Base-by-base conservation (phyloP, 2,329 filamentous ascomycete genomes). In the Botryotinia narcissicola region DNA sequence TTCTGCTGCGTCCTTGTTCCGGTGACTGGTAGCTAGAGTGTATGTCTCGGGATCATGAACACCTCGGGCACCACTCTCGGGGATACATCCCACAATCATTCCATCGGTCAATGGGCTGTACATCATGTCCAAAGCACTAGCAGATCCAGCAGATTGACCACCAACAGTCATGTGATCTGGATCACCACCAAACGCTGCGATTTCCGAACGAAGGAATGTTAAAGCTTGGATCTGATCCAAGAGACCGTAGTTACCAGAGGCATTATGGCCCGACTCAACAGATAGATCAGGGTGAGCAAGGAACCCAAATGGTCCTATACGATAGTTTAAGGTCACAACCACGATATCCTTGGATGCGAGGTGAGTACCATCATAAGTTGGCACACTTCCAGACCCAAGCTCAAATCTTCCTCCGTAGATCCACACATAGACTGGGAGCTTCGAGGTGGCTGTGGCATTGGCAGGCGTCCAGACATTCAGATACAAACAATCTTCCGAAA, bases 191-290 rank as follows among this genome's bases (percentile, higher is more conserved):
- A 94, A 93, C 73, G 83, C 81, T 72, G 77, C 76, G 66, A 92
- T 91, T 79, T 93, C 83, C 6, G 48, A 54, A 29, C 48, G 48
- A 16, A 54, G 48, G 48, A 54, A 54, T 54, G 25, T 16, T 29
- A 29, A 54, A 54, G 48, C 48, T 54, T 54, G 48, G 48, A 51
- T 80, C 80, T 93, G 91, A 79, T 94, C 92, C 40, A 87, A 87
- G 4, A 94, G 83, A 1, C 92, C 92, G 77, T 90, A 90, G 80
- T 93, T 93, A 48, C 89, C 80, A 69, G 85, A 87, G n/a, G 70
- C 64, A 18, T 69, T 68, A 46, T 70, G 70, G 2, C 48, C 66
- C 10, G 73, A 74, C 60, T 75, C 73, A 3, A 48, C 62, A 54
- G 60, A 72, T 3, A 80, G 72, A 14, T 78, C 77, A n/a, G 79